These are phyloP conservation scores for Candida easanensis DNA, from an alignment of 805 yeast species.

Conservation along the genomic window DNA sequence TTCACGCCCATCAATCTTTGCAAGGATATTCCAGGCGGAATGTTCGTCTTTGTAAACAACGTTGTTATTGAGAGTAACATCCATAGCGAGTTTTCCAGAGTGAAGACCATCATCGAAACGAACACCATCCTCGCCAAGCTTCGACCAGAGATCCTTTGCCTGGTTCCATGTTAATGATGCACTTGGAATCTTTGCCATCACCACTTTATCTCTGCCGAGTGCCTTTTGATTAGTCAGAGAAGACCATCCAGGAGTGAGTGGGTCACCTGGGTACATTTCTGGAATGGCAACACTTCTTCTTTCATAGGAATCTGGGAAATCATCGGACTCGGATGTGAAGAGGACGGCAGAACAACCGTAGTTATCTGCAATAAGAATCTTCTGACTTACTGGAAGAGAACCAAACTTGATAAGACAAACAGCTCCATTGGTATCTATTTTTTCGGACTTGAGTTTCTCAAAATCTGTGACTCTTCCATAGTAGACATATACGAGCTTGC, in stretches of 20 bases:
- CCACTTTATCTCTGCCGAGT: slow-evolving; percentile 43
- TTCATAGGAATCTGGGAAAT: slow-evolving; percentile 32
- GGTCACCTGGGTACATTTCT: slow-evolving; percentile 70
- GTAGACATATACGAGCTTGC: slow-evolving; percentile 59
- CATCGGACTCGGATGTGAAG: slow-evolving; percentile 47
- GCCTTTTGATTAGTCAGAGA: slow-evolving; percentile 37
- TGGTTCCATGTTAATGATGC: slow-evolving; percentile 77
- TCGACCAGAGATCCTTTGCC: slow-evolving; percentile 40
- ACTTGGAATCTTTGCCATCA: slow-evolving; percentile 67
- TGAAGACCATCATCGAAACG: slow-evolving; percentile 17
- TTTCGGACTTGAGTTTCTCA: slow-evolving; percentile 33
- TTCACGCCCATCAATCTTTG: slow-evolving; percentile 76
- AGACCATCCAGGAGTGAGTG: slow-evolving; percentile 76
- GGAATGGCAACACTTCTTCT: slow-evolving; percentile 52
- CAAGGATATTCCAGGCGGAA: slow-evolving; percentile 74
- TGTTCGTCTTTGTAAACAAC: slow-evolving; percentile 42
- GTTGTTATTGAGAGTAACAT: slow-evolving; percentile 22
- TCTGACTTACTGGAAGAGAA: slow-evolving; percentile 45
- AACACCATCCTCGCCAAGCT: slow-evolving; percentile 19
- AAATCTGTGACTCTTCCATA: slow-evolving; percentile 63
- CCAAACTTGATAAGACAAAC: slow-evolving; percentile 64
- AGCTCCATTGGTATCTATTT: slow-evolving; percentile 42
- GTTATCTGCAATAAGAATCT: slow-evolving; percentile 52
- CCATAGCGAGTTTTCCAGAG: slow-evolving; percentile 24
- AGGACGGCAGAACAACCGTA: slow-evolving; percentile 63